Conservation (phyloP, 768 basidiomycete species). For the Russula foetens region DNA sequence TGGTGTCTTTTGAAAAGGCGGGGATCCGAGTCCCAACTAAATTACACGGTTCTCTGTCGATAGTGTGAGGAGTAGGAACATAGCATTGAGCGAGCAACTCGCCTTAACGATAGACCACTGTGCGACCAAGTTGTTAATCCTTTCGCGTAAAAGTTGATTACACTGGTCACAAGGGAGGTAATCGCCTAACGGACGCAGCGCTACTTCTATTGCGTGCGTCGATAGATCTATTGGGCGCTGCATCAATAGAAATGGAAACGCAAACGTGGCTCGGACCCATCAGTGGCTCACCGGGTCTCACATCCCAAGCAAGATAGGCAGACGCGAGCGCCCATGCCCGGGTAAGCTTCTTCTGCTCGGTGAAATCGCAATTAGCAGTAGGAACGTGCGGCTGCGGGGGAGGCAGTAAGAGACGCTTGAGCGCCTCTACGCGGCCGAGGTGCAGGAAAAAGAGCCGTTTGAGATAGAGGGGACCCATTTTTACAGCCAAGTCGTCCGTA, state of each 20-base stretch:
- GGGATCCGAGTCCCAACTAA: background rate
- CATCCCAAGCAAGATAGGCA: slow-evolving; percentile 81
- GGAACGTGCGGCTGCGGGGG: slow-evolving; percentile 75
- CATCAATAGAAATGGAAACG: background rate
- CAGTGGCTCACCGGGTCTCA: slow-evolving; percentile 53
- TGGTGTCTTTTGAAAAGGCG: background rate
- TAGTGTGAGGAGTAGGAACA: background rate
- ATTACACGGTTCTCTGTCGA: slow-evolving; percentile 13
- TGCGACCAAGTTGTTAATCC: slow-evolving; percentile 57
- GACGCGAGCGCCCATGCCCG: slow-evolving; percentile 78
- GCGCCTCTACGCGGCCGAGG: slow-evolving; percentile 72
- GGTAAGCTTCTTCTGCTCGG: slow-evolving; percentile 71
- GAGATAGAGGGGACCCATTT: slow-evolving; percentile 69
- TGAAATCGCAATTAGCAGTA: slow-evolving; percentile 56
- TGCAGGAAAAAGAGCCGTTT: slow-evolving; percentile 80
- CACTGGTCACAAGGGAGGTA: slow-evolving; percentile 67
- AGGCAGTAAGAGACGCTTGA: slow-evolving; percentile 67
- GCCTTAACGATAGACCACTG: slow-evolving; percentile 82
- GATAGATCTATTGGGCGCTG: slow-evolving; percentile 50
- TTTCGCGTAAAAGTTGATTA: slow-evolving; percentile 49
- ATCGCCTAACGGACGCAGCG: slow-evolving; percentile 59
- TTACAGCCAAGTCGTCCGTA: slow-evolving; percentile 60
- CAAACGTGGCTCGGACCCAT: background rate
- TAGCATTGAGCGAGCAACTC: slow-evolving; percentile 6
- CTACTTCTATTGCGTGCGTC: slow-evolving; percentile 60